Conservation (phyloP, 225 moss, liverwort and hornwort species). For the Neckera pumila region DNA sequence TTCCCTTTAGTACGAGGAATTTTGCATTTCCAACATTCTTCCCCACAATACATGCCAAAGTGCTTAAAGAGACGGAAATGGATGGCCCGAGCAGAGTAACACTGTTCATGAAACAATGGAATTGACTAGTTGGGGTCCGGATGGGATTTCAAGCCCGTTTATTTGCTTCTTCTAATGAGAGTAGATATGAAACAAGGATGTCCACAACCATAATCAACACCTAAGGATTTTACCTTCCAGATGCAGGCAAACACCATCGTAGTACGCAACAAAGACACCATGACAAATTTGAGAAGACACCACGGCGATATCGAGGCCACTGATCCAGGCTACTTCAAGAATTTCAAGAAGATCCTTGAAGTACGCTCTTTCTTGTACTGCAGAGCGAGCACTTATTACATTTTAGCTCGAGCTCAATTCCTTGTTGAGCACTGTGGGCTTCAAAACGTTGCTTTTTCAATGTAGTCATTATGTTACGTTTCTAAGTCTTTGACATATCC, state of each 20-base stretch:
- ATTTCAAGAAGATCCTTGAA: no score
- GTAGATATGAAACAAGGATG: background rate
- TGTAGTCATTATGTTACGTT: background rate
- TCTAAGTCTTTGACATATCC: background rate
- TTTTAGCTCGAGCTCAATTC: background rate
- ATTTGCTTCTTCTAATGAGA: background rate
- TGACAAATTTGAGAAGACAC: slow-evolving; percentile 42
- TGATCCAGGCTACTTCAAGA: no score
- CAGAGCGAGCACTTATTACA: no score
- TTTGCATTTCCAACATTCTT: background rate
- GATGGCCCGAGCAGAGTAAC: background rate
- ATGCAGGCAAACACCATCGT: slow-evolving; percentile 78
- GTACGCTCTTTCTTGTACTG: no score
- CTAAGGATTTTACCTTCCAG: slow-evolving; percentile 37
- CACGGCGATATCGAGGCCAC: no score
- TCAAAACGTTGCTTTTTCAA: background rate
- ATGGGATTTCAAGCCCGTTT: background rate
- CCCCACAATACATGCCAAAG: background rate
- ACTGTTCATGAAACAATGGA: background rate
- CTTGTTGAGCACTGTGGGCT: background rate
- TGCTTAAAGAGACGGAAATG: background rate
- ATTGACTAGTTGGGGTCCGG: no score
- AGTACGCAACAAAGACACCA: slow-evolving; percentile 75
- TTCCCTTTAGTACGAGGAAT: background rate
- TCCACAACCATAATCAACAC: background rate